Base-by-base conservation (phyloP, 371 early-diverging fungal genomes). In the Mucor indicus region DNA sequence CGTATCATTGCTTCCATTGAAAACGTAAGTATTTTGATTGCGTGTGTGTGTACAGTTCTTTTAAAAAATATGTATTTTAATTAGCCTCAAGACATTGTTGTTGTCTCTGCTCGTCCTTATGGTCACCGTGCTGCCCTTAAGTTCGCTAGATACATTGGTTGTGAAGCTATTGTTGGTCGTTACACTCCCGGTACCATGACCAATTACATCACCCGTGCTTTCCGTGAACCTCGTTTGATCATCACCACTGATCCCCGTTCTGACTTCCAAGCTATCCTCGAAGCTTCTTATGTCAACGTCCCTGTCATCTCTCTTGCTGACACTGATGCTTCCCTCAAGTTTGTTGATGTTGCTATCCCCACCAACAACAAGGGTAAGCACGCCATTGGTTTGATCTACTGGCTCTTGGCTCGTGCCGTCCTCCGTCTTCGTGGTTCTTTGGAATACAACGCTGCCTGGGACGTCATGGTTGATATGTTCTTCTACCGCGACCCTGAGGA, bases 111-210 rank as follows among this genome's bases (percentile, higher is more conserved):
- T 70, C 96, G 98, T 76, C 86, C 95, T 57, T 98, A 92, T 77
- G 99, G 99, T 64, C 95, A 97, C 83, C 95, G 98, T 81, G 98
- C 99, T 48, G 98, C 93, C 53, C 82, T 95, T 46, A 99, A 98
- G 89, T 99, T 92, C 82, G 96, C 97, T 52, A 87, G 89, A 62
- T 89, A 93, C 85, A 96, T 94, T 59, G 97, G 97, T 58, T 92
- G 94, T 53, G 96, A 93, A 77, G 96, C 99, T 67, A 90, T 97
- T 56, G 98, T 98, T 50, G 98, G 99, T 75, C 92, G 98, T 69
- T 99, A 98, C 91, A 98, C 99, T 75, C 99, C 99, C 59, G 99
- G 99, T 84, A 96, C 94, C 73, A 98, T 99, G 87, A 98, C 99
- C 73, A 99, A 99, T 84, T 96, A 98, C 84, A 95, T 93, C 80